phyloP scores from a whole-genome alignment of 257 asterid species.

The Paraleonurus japonicus region DNA sequence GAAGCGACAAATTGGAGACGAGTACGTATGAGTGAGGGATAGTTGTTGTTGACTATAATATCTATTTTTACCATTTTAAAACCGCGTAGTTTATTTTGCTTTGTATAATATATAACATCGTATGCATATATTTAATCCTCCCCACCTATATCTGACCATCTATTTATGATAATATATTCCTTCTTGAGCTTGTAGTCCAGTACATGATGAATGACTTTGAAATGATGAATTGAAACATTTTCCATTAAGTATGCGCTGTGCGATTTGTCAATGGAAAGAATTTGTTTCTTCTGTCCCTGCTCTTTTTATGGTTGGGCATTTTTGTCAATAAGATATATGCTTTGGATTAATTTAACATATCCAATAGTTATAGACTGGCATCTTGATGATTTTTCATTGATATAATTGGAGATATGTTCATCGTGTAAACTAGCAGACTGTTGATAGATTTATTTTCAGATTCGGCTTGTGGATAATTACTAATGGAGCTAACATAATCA shows the following conservation, averaged over 20 bases:
- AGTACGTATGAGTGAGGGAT: slow-evolving; percentile 50
- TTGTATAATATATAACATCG: background rate
- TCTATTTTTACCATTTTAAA: background rate
- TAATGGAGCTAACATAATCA: background rate
- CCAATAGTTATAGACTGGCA: background rate
- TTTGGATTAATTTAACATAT: background rate
- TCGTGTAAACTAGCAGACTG: slow-evolving; percentile 2
- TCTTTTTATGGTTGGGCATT: background rate
- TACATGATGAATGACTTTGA: background rate
- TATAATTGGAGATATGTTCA: background rate
- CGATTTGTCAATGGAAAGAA: background rate
- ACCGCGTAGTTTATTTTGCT: background rate
- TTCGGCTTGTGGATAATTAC: background rate
- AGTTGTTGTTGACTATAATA: slow-evolving; percentile 5
- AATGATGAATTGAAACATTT: background rate
- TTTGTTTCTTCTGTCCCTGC: background rate
- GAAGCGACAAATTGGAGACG: slow-evolving; percentile 93
- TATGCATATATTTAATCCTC: background rate
- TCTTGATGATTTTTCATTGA: background rate
- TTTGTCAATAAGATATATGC: background rate
- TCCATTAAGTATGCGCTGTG: background rate
- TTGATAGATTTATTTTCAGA: background rate
- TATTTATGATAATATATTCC: slow-evolving; percentile 1
- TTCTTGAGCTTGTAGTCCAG: background rate
- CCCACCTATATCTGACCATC: background rate